Evolutionary conservation across 345 rosid genomes (phyloP).

Genomic region (Eucalyptus pauciflora): DNA sequence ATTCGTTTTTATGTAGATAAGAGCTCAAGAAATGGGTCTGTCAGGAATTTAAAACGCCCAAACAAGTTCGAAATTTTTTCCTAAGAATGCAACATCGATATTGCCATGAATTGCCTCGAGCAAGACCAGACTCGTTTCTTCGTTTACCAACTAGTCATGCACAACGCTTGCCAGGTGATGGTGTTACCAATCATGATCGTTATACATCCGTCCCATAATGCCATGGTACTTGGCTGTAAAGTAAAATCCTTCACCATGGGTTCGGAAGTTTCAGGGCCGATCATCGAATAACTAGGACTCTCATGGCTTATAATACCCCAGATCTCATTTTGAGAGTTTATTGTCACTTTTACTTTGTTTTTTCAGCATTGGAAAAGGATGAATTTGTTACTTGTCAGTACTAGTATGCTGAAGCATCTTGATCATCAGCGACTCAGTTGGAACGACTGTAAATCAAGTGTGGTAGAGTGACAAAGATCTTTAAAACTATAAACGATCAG

Average conservation of each 20-base stretch:
- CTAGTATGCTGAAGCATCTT: not conserved
- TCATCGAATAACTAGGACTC: not conserved
- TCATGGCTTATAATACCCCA: not conserved
- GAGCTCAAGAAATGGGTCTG: not conserved
- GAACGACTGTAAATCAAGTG: fast-evolving
- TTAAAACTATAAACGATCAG: not conserved
- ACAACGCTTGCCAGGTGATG: not conserved
- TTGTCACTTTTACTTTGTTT: not conserved
- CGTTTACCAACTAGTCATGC: not conserved
- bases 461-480: not conserved
- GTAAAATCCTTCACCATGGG: not conserved
- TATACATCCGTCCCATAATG: not conserved
- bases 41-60: not conserved
- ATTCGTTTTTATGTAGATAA: not conserved
- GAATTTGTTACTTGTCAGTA: not conserved
- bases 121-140: not conserved
- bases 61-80: not conserved
- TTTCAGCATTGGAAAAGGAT: not conserved
- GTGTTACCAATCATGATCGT: not conserved
- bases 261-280: not conserved
- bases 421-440: not conserved
- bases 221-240: not conserved
- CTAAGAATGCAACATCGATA: not conserved
- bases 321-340: not conserved
- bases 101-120: not conserved